Evolutionary conservation across 2,329 filamentous ascomycete genomes (phyloP).

Genomic region (Colletotrichum cereale): DNA sequence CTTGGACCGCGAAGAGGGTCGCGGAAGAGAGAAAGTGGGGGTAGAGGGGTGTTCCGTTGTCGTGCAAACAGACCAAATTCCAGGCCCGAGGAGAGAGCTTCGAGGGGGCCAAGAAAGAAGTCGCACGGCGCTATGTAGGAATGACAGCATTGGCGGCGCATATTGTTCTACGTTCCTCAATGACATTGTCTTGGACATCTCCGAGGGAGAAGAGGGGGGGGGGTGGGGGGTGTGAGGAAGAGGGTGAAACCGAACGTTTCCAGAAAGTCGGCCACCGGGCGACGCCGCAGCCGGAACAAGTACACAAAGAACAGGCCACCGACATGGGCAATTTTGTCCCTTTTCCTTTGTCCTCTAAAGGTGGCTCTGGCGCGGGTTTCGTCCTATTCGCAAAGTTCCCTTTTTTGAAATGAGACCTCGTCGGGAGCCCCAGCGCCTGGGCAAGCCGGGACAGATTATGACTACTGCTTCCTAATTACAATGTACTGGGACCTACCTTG

Average conservation of each 20-base stretch:
- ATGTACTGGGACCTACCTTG: neutral
- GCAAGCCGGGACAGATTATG: conserved; percentile 9
- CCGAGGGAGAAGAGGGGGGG: conserved; percentile 1
- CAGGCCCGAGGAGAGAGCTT: neutral
- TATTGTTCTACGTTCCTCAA: conserved; percentile 3
- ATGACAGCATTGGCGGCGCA: conserved; percentile 1
- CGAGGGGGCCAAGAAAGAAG: neutral
- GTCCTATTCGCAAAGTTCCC: neutral
- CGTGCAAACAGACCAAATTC: neutral
- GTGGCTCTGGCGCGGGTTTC: neutral
- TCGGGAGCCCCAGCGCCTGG: neutral
- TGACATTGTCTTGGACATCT: conserved; percentile 14
- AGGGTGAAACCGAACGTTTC: neutral
- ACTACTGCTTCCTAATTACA: neutral
- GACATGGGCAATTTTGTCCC: neutral
- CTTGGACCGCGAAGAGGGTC: neutral
- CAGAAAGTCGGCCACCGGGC: neutral
- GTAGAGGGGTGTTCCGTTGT: neutral
- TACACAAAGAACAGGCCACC: neutral
- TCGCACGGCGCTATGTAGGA: neutral
- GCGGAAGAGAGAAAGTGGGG: neutral
- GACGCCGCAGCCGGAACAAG: neutral
- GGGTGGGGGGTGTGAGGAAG: no score
- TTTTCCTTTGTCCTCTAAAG: neutral
- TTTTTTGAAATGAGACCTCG: no score